A percentile compares a stretch with the other conserved stretches of the same genome.
phyloP scores from a whole-genome alignment of 2,329 filamentous ascomycete species.

The Fusarium brevicatenulatum region DNA sequence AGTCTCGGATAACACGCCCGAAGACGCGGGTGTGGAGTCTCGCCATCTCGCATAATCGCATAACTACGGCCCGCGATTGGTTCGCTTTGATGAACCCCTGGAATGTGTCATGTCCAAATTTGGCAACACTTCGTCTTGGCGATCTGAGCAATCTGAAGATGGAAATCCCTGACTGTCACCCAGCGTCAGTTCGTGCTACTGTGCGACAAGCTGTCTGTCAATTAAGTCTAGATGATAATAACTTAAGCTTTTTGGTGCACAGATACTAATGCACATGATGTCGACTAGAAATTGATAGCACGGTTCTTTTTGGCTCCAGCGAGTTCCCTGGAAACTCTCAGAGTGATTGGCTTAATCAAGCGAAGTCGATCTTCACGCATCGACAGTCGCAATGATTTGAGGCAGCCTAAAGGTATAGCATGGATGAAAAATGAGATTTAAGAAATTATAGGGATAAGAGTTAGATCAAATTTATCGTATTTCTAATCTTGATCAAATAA shows the following conservation, averaged over 20 bases:
- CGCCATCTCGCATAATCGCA: background rate
- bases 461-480: background rate
- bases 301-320: too few species aligned
- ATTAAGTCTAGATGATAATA: background rate
- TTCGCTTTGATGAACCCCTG: rapidly evolving
- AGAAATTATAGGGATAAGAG: too few species aligned
- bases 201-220: background rate
- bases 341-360: too few species aligned
- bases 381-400: too few species aligned
- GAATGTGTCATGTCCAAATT: background rate
- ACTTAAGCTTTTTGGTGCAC: background rate
- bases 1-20: background rate
- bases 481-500: background rate
- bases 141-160: background rate
- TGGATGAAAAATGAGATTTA: too few species aligned
- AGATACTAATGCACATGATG: background rate
- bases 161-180: background rate
- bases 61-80: background rate
- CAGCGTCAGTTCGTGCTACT: background rate
- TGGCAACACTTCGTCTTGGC: background rate
- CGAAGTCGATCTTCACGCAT: rapidly evolving
- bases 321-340: rapidly evolving
- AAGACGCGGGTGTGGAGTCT: background rate
- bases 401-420: too few species aligned
- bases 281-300: rapidly evolving